phyloP scores from a whole-genome alignment of 1,139 yeast genomes.

The Hyphopichia fennica region DNA sequence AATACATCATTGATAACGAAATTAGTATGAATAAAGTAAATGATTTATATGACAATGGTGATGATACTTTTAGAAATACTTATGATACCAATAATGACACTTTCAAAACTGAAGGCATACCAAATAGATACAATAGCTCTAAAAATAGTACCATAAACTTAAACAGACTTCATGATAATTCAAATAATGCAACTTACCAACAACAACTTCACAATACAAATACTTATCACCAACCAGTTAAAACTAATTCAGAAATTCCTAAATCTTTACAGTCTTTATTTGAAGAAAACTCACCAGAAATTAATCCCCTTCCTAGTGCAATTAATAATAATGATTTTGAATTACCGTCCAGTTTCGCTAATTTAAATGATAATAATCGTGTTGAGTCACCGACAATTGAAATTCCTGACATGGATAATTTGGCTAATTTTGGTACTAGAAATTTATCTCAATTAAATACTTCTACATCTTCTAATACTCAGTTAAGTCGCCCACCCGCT shows the following conservation, averaged over 20 bases:
- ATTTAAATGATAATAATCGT: slow-evolving; percentile 16
- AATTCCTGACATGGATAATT: slow-evolving; percentile 45
- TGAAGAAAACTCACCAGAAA: slow-evolving; percentile 38
- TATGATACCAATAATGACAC: slow-evolving; percentile 7
- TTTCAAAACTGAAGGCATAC: neutral
- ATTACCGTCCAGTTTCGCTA: slow-evolving; percentile 13
- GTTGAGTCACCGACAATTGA: slow-evolving; percentile 48
- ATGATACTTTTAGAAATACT: slow-evolving; percentile 17
- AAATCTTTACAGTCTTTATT: slow-evolving; percentile 71
- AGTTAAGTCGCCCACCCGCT: slow-evolving; percentile 50
- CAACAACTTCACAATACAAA: neutral
- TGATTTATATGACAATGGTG: slow-evolving; percentile 30
- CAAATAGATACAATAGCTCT: slow-evolving; percentile 4
- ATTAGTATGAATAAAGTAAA: slow-evolving; percentile 52
- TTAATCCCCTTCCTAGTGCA: slow-evolving; percentile 5
- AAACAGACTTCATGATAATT: neutral
- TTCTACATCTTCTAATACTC: slow-evolving; percentile 17
- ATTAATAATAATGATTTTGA: slow-evolving; percentile 9
- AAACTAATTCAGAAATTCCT: slow-evolving; percentile 52
- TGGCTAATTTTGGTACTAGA: slow-evolving; percentile 21
- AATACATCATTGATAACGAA: slow-evolving; percentile 68
- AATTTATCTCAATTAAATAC: slow-evolving; percentile 10
- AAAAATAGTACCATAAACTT: slow-evolving; percentile 4
- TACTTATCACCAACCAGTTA: neutral
- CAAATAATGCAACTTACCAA: neutral